These are phyloP conservation scores for Fusarium gaditjirri DNA, from an alignment of 2,329 filamentous ascomycete genomes.

Conservation along the genomic window DNA sequence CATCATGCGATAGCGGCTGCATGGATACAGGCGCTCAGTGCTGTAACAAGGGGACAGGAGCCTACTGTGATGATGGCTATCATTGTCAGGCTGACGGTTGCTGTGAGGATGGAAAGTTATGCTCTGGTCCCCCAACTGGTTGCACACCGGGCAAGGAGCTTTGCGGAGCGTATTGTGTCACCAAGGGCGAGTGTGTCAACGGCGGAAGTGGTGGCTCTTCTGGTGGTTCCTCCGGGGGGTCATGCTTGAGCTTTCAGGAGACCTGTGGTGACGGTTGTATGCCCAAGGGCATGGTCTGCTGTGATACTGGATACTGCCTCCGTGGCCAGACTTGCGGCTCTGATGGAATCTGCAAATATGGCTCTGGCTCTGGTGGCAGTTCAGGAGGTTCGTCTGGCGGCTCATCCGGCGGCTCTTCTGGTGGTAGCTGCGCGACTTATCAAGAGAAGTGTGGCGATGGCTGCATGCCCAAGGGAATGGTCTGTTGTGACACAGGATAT, in stretches of 20 bases:
- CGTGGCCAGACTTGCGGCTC: conserved; percentile 41
- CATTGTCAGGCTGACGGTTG: conserved; percentile 48
- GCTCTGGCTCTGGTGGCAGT: conserved; percentile 8
- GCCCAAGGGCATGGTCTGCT: conserved; percentile 45
- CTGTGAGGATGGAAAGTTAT: conserved; percentile 48
- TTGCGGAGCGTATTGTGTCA: conserved; percentile 48
- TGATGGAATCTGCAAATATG: conserved; percentile 25
- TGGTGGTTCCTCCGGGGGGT: conserved; percentile 30
- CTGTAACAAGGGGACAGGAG: conserved; percentile 43
- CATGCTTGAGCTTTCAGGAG: conserved; percentile 36
- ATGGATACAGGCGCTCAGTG: conserved; percentile 47
- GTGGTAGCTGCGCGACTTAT: conserved; percentile 25
- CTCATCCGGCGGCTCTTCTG: conserved; percentile 30
- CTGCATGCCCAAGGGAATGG: conserved; percentile 45
- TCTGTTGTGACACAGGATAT: conserved; percentile 45
- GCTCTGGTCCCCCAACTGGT: conserved; percentile 44
- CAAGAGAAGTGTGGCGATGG: conserved; percentile 38
- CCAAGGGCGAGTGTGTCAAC: conserved; percentile 29
- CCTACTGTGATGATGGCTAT: conserved; percentile 47
- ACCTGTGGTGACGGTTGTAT: conserved; percentile 43
- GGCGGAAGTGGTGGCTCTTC: conserved; percentile 30
- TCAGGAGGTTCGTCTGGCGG: conserved; percentile 24
- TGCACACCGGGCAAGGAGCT: conserved; percentile 41
- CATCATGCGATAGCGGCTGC: conserved; percentile 47
- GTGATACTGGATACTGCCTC: conserved; percentile 47